phyloP scores from a whole-genome alignment of 768 basidiomycete genomes.

The Gloeopeniophorella convolvens region DNA sequence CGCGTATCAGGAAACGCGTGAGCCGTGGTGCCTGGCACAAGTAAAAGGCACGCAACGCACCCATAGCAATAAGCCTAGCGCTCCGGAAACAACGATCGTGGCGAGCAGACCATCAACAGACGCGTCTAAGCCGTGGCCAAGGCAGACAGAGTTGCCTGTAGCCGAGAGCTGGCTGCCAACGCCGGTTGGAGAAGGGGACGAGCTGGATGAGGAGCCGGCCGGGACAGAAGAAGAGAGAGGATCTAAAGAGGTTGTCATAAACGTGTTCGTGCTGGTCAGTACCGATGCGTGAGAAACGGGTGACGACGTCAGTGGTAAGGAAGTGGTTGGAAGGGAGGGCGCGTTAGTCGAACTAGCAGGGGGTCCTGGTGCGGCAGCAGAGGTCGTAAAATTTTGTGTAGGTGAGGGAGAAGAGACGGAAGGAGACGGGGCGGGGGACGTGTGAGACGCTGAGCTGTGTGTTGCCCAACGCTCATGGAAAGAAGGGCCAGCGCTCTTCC shows the following conservation, averaged over 20 bases:
- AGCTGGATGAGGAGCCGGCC: slow-evolving; percentile 9
- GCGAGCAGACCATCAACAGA: slow-evolving; percentile 56
- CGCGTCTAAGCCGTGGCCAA: slow-evolving; percentile 60
- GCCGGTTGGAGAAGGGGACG: slow-evolving; percentile 17
- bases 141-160: slow-evolving; percentile 41
- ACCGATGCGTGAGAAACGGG: neutral
- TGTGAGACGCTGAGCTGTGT: neutral
- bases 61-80: slow-evolving; percentile 61
- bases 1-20: neutral
- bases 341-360: neutral
- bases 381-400: neutral
- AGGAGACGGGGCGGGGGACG: slow-evolving; percentile 5
- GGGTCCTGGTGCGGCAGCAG: neutral
- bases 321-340: slow-evolving; percentile 4
- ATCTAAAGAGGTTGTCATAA: slow-evolving; percentile 7
- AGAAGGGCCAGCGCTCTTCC: neutral
- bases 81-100: slow-evolving; percentile 48
- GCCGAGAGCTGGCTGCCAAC: slow-evolving; percentile 16
- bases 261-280: slow-evolving; percentile 4
- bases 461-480: slow-evolving; percentile 1
- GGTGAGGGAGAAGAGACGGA: neutral
- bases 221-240: neutral
- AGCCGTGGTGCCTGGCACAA: neutral
- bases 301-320: neutral
- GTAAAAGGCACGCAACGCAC: slow-evolving; percentile 35